These are phyloP conservation scores for Talaromyces marneffei DNA, from an alignment of 2,329 filamentous ascomycete genomes.

Conservation along the genomic window DNA sequence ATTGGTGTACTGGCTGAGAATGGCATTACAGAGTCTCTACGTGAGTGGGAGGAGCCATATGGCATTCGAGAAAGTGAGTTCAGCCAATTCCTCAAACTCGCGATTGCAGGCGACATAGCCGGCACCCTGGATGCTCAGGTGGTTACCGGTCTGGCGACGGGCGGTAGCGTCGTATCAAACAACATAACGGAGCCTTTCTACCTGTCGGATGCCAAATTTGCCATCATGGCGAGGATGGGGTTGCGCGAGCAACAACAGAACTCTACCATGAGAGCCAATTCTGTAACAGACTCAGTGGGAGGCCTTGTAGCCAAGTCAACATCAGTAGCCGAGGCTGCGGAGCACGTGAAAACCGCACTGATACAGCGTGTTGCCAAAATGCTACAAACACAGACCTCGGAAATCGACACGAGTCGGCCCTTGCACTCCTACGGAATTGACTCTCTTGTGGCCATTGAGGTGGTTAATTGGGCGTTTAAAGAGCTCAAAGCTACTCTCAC, in stretches of 20 bases:
- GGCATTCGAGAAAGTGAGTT: slow-evolving; percentile 8
- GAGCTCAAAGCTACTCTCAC: slow-evolving; percentile 14
- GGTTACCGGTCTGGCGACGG: not conserved
- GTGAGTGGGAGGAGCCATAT: not conserved
- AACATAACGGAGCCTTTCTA: slow-evolving; percentile 4
- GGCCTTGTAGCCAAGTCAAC: too few species aligned
- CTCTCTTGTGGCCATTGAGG: slow-evolving; percentile 19
- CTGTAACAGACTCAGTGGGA: too few species aligned
- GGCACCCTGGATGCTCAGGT: not conserved
- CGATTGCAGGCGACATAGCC: not conserved
- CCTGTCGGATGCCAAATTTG: not conserved
- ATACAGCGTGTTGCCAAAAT: not conserved
- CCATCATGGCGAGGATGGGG: not conserved
- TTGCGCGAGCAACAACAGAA: too few species aligned
- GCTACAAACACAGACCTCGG: not conserved
- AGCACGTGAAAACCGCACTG: too few species aligned
- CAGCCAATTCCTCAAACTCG: not conserved
- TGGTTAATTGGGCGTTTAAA: slow-evolving; percentile 18
- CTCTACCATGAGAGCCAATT: too few species aligned
- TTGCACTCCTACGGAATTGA: slow-evolving; percentile 6
- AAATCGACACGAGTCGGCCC: not conserved
- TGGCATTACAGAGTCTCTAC: not conserved
- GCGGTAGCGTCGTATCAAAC: not conserved
- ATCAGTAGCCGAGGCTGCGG: not conserved
- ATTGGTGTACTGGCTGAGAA: not conserved